Percentiles rank a stretch among this genome's conserved stretches.
Conservation (phyloP, 345 rosid genomes). For the Gossypioides kirkii region DNA sequence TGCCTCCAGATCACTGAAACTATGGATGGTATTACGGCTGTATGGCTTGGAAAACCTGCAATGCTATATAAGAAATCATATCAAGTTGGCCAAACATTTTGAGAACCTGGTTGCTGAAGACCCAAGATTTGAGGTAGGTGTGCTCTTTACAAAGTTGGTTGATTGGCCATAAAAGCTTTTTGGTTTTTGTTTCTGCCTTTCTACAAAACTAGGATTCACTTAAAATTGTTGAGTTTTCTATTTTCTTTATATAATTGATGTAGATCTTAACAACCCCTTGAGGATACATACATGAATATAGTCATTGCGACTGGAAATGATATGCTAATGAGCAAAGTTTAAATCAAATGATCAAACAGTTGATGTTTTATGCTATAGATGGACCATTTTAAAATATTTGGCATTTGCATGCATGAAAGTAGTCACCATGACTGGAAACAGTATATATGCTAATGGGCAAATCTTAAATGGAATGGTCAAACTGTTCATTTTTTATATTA, state of each 20-base stretch:
- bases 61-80: constrained; percentile 69
- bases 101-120: constrained; percentile 59
- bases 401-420: neutral
- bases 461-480: neutral
- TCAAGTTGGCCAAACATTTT: constrained; percentile 60
- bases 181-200: neutral
- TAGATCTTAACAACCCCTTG: neutral
- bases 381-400: neutral
- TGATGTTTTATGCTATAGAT: neutral
- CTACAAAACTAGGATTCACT: neutral
- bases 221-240: neutral
- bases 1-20: constrained; percentile 62
- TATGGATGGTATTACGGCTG: constrained; percentile 85
- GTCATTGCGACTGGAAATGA: neutral
- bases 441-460: neutral
- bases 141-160: neutral
- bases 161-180: neutral
- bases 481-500: no score
- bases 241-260: constrained; percentile 3
- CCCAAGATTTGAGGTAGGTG: constrained; percentile 68
- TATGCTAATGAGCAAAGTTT: neutral
- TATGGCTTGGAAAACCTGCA: constrained; percentile 73
- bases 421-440: neutral
- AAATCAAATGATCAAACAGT: neutral
- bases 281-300: neutral